These are phyloP conservation scores for Agrostemma githago DNA, from an alignment of 148 eudicot species.

Conservation along the genomic window DNA sequence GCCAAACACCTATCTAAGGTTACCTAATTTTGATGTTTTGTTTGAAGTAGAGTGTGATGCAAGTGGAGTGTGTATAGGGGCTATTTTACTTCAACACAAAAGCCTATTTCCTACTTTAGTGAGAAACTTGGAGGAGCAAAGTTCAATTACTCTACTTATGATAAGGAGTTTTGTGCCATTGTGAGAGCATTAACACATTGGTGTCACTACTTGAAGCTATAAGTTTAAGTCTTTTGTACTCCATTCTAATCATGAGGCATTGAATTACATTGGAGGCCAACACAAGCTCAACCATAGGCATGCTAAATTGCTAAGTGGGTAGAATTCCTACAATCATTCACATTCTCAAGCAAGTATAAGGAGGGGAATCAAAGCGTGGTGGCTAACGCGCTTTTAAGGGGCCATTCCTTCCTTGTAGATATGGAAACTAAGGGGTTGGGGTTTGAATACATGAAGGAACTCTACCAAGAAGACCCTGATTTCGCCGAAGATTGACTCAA, in stretches of 20 bases:
- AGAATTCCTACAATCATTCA: background rate
- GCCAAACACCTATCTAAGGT: background rate
- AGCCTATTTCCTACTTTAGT: too few species aligned
- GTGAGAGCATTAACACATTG: background rate
- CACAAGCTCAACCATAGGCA: background rate
- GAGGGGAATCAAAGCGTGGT: background rate
- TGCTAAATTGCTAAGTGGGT: background rate
- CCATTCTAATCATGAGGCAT: background rate
- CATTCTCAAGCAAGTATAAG: background rate
- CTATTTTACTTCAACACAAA: too few species aligned
- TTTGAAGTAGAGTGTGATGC: background rate
- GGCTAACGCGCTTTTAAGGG: background rate
- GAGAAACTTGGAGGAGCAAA: too few species aligned
- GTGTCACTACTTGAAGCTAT: background rate
- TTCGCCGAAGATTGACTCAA: background rate
- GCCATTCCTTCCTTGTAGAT: background rate
- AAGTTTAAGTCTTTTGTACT: background rate
- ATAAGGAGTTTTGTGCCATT: background rate
- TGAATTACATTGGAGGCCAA: background rate
- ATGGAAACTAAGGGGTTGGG: background rate
- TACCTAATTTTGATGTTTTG: background rate
- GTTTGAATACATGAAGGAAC: background rate
- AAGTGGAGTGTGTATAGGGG: background rate
- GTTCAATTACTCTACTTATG: too few species aligned
- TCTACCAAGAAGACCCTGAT: background rate